These are phyloP conservation scores for Ustilago trichophora DNA, from an alignment of 1,284 basidiomycete species.

Conservation along the genomic window DNA sequence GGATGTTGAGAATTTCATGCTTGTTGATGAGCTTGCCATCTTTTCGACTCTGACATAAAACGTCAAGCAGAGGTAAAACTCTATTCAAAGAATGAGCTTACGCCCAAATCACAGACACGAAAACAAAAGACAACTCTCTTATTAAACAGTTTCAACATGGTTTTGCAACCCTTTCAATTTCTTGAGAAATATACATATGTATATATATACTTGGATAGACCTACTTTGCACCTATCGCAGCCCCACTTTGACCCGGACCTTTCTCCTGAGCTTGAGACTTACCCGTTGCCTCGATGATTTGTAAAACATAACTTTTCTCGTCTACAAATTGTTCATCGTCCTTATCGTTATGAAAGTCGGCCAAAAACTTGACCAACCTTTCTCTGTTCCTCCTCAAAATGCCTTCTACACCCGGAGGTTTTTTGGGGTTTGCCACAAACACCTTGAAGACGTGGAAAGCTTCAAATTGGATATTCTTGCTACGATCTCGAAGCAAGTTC, in stretches of 20 bases:
- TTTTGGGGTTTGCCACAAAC: slow-evolving; percentile 99
- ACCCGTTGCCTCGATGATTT: slow-evolving; percentile 59
- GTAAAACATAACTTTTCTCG: slow-evolving; percentile 65
- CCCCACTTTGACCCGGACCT: too few relatives aligned
- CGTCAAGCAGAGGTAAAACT: too few relatives aligned
- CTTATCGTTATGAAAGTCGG: slow-evolving; percentile 96
- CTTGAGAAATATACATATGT: too few relatives aligned
- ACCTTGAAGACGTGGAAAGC: slow-evolving; percentile 99
- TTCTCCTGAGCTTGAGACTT: too few relatives aligned
- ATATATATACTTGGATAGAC: too few relatives aligned
- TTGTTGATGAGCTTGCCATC: too few relatives aligned
- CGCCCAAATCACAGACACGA: neutral
- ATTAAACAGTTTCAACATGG: too few relatives aligned
- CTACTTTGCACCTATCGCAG: slow-evolving; percentile 18
- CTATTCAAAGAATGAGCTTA: too few relatives aligned
- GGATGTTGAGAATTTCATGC: too few relatives aligned
- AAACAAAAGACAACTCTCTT: too few relatives aligned
- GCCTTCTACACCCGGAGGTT: slow-evolving; percentile 89
- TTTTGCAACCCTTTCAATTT: too few relatives aligned
- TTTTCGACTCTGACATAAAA: too few relatives aligned
- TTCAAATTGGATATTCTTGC: slow-evolving; percentile 99
- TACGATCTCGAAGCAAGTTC: slow-evolving; percentile 95
- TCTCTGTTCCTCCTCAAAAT: slow-evolving; percentile 94
- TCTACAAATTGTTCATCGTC: slow-evolving; percentile 71
- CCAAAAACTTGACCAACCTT: slow-evolving; percentile 86